These are phyloP conservation scores for Teunomyces lycoperdinae DNA, from an alignment of 805 yeast genomes.

Conservation along the genomic window DNA sequence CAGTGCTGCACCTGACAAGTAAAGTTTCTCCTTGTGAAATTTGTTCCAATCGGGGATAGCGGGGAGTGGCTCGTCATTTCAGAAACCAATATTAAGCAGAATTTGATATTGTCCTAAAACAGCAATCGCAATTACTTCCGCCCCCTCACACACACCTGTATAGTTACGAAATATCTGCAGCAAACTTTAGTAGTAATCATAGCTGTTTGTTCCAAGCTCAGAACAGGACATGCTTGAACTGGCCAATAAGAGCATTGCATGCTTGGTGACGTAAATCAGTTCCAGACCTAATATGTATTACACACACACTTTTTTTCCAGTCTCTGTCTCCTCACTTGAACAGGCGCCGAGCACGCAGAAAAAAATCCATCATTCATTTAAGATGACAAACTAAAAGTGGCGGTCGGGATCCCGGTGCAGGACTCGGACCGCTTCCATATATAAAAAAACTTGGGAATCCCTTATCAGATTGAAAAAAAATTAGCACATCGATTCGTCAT, in stretches of 20 bases:
- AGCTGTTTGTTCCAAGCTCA: no score
- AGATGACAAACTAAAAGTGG: not conserved
- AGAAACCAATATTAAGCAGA: no score
- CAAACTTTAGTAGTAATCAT: no score
- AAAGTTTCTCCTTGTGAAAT: no score
- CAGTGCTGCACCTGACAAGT: no score
- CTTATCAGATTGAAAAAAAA: constrained; percentile 1
- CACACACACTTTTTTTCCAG: not conserved
- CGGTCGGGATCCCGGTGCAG: not conserved
- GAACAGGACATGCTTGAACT: no score
- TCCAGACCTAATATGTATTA: not conserved
- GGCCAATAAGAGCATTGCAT: not conserved
- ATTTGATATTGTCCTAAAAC: no score
- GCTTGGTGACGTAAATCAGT: not conserved
- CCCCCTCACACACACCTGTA: no score
- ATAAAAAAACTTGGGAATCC: constrained; percentile 1
- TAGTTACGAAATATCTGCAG: no score
- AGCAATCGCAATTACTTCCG: no score
- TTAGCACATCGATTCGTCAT: constrained; percentile 10
- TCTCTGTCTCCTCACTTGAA: not conserved
- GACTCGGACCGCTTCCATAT: not conserved
- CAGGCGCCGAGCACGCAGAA: not conserved
- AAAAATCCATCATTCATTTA: not conserved
- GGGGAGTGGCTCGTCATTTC: no score
- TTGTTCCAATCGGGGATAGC: no score